phyloP scores from a whole-genome alignment of 768 basidiomycete species.

The Hygrocybe punicea region DNA sequence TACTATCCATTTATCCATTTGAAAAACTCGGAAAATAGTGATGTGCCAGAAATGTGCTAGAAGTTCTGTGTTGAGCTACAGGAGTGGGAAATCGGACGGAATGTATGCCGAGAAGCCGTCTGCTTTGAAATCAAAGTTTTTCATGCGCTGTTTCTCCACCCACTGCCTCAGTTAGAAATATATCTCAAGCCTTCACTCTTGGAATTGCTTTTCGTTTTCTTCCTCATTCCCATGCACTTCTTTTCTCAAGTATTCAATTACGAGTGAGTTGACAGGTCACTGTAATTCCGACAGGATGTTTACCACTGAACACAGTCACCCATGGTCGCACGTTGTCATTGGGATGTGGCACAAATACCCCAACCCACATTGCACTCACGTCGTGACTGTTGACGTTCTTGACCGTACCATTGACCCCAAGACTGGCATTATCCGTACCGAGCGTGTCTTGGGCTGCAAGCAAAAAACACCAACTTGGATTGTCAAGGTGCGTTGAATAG shows the following conservation, averaged over 20 bases:
- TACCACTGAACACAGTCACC: conserved; percentile 52
- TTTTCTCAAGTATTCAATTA: conserved; percentile 82
- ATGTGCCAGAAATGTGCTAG: neutral
- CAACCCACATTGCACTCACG: conserved; percentile 87
- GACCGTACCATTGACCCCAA: conserved; percentile 78
- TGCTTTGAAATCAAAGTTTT: neutral
- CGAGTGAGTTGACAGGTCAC: conserved; percentile 54
- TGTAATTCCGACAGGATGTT: conserved; percentile 3
- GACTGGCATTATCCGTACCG: conserved; percentile 88
- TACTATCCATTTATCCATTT: no score
- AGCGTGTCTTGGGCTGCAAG: conserved; percentile 85
- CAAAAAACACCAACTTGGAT: conserved; percentile 92
- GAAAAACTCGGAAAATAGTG: no score
- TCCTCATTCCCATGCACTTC: conserved; percentile 69
- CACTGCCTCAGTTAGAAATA: neutral
- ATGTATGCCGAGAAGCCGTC: neutral
- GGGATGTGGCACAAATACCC: conserved; percentile 97
- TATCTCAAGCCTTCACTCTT: neutral
- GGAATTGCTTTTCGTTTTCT: conserved; percentile 26
- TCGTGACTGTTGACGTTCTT: conserved; percentile 81
- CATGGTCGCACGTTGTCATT: conserved; percentile 87
- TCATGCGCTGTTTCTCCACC: neutral
- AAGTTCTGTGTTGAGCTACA: neutral
- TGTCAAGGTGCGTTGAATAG: conserved; percentile 63
- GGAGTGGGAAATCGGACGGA: neutral